Evolutionary conservation across 2,329 filamentous ascomycete species (phyloP), one percentile per base, ranked within the genome.

Genomic region (Colletotrichum sp.): DNA sequence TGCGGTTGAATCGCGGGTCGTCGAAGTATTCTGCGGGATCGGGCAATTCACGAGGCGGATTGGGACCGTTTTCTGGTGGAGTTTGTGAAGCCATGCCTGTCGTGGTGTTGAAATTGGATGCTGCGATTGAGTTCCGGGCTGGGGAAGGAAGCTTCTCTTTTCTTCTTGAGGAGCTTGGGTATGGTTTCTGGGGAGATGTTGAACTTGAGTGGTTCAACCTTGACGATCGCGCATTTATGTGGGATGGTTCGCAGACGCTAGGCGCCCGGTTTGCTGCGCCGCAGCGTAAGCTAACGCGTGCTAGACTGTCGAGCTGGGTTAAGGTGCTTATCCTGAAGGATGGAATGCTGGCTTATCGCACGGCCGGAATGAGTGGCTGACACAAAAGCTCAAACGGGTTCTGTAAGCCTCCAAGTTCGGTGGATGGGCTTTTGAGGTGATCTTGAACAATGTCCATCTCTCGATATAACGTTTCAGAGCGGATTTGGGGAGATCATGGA

Each of bases 1-100:
- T 76, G 55, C 74, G 75, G 48, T 80, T 78, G 68, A 83, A 83
- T 18, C 81, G 79, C 3, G 73, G 62, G 52, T 82, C 76, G 27
- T 80, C 66, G 32, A 83, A 65, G 71, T 77, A 81, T 25, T 16
- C 18, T 15, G 60, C 62, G 4, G 36, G 43, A 9, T 61, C 67
- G 13, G 60, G 72, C 30, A 68, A 34, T 28, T 12, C 39, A 4
- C 8, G 10, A 3, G 43, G 43, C 18, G 43, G 18, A 13, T 48
- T 22, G 18, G 2, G 43, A 2, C 0, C 43, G 43, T 10, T 22
- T 43, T 5, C 39, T 62, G n/a, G 8, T 7, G 56, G 16, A 16
- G 56, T 32, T 6, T 15, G 27, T 10, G 56, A 60, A 18, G 56
- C 25, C 56, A 60, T 55, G 22, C 6, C 13, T 16, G 27, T 32